These are phyloP conservation scores for Globisporangium paddicum DNA, from an alignment of 352 stramenopile species.

Conservation along the genomic window DNA sequence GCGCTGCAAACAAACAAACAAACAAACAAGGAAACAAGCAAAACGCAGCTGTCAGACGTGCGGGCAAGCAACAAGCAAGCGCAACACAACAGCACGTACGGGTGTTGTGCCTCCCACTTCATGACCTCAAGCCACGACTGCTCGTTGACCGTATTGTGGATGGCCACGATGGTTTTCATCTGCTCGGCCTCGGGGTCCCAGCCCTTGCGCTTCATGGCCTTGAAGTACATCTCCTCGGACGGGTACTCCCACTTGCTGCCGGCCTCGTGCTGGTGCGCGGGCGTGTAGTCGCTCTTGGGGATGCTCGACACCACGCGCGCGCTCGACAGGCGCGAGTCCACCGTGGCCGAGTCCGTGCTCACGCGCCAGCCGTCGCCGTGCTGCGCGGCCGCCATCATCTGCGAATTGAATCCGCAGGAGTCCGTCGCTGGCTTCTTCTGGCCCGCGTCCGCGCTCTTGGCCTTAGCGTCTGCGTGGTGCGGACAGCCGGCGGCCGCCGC, in stretches of 20 bases:
- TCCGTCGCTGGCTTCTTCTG: background rate
- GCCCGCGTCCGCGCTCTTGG: conserved; percentile 4
- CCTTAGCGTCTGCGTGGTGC: conserved; percentile 20
- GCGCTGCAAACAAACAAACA: conserved; percentile 16
- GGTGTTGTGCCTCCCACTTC: conserved; percentile 86
- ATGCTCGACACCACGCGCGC: conserved; percentile 92
- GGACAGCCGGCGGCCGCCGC: conserved; percentile 46
- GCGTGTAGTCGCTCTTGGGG: conserved; percentile 89
- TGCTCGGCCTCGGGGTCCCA: conserved; percentile 89
- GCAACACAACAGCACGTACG: conserved; percentile 22
- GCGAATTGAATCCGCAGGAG: conserved; percentile 40
- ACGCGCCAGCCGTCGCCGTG: conserved; percentile 37
- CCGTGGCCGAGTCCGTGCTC: conserved; percentile 17
- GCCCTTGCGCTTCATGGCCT: conserved; percentile 96
- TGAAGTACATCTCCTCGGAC: conserved; percentile 97
- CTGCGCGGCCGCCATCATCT: conserved; percentile 53
- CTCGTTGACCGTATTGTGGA: conserved; percentile 98
- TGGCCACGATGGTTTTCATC: conserved; percentile 95
- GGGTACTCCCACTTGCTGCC: conserved; percentile 95
- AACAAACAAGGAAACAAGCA: conserved; percentile 6
- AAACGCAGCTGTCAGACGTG: background rate
- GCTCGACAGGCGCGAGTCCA: conserved; percentile 48
- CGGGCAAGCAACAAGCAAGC: background rate
- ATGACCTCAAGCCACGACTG: conserved; percentile 92
- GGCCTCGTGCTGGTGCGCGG: conserved; percentile 45